These are phyloP conservation scores for Solanum ossicruentum DNA, from an alignment of 257 asterid genomes.

Conservation along the genomic window DNA sequence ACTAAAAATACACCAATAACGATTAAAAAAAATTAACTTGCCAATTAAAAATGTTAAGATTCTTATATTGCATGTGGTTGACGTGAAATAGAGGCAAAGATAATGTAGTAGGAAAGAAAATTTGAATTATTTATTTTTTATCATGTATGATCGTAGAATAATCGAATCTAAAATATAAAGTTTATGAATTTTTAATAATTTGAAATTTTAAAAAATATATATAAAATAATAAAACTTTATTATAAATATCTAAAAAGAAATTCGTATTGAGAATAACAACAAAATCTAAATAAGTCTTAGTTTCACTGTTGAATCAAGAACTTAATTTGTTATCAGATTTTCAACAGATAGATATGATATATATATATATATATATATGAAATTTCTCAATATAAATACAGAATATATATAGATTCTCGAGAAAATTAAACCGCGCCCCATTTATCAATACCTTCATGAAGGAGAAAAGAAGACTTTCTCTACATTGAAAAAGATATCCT, in stretches of 20 bases:
- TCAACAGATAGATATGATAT: not conserved
- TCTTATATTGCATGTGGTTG: not conserved
- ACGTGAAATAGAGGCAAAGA: not conserved
- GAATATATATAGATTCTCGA: not conserved
- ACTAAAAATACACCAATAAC: not conserved
- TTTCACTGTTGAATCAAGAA: not conserved
- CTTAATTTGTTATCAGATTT: not conserved
- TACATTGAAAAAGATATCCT: constrained; percentile 31
- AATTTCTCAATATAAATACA: no score
- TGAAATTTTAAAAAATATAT: not conserved
- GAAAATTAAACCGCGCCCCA: not conserved
- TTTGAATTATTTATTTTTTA: not conserved
- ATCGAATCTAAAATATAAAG: not conserved
- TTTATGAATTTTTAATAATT: not conserved
- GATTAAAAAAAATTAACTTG: not conserved
- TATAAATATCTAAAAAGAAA: not conserved
- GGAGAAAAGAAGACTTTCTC: constrained; percentile 44
- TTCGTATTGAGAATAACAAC: not conserved
- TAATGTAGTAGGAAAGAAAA: not conserved
- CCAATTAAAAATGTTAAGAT: not conserved
- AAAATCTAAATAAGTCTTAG: not conserved
- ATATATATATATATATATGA: no score
- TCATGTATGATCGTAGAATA: not conserved
- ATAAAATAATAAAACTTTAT: not conserved
- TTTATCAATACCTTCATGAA: not conserved